Evolutionary conservation across 73 alveolate genomes (phyloP).

Genomic region (Paramecium sexaurelia): DNA sequence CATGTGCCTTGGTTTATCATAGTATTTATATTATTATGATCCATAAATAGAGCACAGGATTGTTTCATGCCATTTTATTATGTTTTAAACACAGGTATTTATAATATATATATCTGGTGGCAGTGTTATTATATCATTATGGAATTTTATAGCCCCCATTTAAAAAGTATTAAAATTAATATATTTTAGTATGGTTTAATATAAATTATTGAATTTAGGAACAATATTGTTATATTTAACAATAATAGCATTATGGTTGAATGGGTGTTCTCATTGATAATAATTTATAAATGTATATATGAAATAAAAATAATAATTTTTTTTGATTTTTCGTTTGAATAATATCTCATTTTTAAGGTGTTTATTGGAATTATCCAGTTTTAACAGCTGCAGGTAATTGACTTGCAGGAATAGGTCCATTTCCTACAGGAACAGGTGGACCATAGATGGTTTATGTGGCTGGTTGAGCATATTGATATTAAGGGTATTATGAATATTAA

Average conservation of each 20-base stretch:
- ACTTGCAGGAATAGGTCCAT: background rate
- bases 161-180: background rate
- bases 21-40: background rate
- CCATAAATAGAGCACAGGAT: background rate
- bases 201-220: background rate
- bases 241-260: slow-evolving; percentile 10
- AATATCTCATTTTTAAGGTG: background rate
- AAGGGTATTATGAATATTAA: background rate
- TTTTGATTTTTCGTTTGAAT: background rate
- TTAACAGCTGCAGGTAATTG: background rate
- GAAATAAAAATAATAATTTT: too few species aligned
- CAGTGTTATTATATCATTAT: slow-evolving; percentile 22
- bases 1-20: slow-evolving; percentile 44
- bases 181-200: background rate
- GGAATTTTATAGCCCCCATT: slow-evolving; percentile 32
- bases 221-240: background rate
- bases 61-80: slow-evolving; percentile 6
- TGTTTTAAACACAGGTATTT: background rate
- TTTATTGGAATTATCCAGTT: background rate
- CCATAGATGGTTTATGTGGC: background rate
- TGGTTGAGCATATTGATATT: background rate
- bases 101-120: background rate
- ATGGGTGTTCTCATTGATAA: background rate
- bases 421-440: background rate
- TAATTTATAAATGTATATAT: too few species aligned